phyloP scores from a whole-genome alignment of 2,329 filamentous ascomycete species.

The Verruconis gallopava region DNA sequence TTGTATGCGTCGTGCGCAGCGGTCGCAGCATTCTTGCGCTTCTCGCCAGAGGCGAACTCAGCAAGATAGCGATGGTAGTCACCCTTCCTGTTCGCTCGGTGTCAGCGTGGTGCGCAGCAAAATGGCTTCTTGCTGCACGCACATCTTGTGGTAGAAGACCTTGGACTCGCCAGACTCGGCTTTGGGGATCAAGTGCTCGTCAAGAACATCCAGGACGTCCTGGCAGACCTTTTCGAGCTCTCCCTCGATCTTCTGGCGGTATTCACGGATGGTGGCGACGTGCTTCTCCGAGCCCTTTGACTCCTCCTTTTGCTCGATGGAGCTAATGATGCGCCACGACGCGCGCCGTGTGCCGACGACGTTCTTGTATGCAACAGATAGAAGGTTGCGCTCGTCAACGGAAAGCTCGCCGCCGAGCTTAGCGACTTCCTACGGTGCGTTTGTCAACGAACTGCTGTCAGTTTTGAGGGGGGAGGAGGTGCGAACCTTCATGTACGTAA shows the following conservation, averaged over 20 bases:
- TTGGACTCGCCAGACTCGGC: constrained; percentile 96
- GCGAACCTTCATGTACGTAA: constrained; percentile 90
- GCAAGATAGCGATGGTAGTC: constrained; percentile 94
- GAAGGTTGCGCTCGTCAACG: constrained; percentile 71
- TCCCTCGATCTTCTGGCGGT: constrained; percentile 95
- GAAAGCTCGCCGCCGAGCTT: constrained; percentile 62
- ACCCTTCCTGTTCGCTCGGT: constrained; percentile 65
- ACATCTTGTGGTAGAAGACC: constrained; percentile 99
- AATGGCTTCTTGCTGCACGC: constrained; percentile 26
- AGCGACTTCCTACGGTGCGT: constrained; percentile 64
- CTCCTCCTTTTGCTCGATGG: constrained; percentile 99
- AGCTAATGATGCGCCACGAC: constrained; percentile 98
- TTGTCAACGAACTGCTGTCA: constrained; percentile 18
- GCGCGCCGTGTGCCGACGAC: constrained; percentile 96
- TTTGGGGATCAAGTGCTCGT: constrained; percentile 87
- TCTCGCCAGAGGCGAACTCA: constrained; percentile 85
- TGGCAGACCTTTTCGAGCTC: constrained; percentile 98
- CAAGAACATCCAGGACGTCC: constrained; percentile 90
- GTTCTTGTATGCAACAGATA: constrained; percentile 99
- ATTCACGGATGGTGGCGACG: constrained; percentile 84
- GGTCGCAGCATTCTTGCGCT: constrained; percentile 78
- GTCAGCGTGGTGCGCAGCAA: neutral
- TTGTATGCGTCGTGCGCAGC: constrained; percentile 94
- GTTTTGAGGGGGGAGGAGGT: constrained; percentile 8
- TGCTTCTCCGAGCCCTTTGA: constrained; percentile 96